Evolutionary conservation across 208 protist species (phyloP), one percentile per base, ranked within the genome.

Genomic region (Leishmania arabica): DNA sequence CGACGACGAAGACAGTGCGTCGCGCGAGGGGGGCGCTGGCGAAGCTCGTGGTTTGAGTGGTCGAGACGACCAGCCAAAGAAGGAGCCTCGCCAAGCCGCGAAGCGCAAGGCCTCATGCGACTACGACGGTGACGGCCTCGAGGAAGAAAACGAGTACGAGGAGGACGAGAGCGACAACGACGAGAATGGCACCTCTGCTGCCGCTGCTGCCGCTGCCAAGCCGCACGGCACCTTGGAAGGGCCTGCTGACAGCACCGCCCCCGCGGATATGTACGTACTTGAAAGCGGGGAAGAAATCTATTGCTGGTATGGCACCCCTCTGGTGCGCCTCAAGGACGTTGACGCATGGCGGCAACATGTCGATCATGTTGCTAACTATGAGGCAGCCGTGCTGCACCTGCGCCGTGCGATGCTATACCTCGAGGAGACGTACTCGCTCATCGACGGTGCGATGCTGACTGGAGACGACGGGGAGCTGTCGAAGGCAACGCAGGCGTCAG

Each of bases 321-420:
- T 97, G 2, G 92, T 92, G 71, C 88, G 90, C 9, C 81, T 90
- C 27, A 71, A 74, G 42, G 87, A 88, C 80, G 84, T 72, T 49
- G 75, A 69, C 40, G 86, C 80, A 58, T 85, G 92, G 70, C 83
- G 89, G 56, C 70, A 80, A 24, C 86, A 87, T 60, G 87, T 90
- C 40, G 86, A 91, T 71, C 79, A 84, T 31, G 75, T 60, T 5
- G 79, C 76, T 66, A 92, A 94, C 84, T 86, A 88, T 75, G 93
- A 96, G 56, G 84, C 82, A 1, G 95, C 92, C 37, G 90, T 93
- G 42, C 79, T 95, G 42, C 84, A 84, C 78, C 83, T 97, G 71
- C 95, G 95, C 1, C 92, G 92, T 19, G 95, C 95, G 5, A 94
- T 97, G 93, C 83, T 95, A 3, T 97, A 95, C 77, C 70, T 97